Evolutionary conservation across 139 green algal genomes (phyloP), one percentile per base, ranked within the genome.

Genomic region (Micractinium sp.): DNA sequence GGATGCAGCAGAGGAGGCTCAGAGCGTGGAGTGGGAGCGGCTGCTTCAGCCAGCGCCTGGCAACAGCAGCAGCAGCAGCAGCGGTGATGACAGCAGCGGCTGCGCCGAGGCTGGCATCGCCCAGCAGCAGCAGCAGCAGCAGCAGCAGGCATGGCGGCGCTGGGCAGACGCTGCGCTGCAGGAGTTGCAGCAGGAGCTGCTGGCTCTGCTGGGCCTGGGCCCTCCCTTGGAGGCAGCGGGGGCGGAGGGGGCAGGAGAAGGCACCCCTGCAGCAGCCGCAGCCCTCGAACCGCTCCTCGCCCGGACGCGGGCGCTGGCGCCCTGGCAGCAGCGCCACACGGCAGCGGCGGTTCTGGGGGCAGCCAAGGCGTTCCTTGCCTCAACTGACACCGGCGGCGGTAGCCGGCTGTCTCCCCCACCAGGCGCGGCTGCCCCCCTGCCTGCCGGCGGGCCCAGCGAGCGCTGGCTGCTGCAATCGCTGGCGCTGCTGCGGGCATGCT

Each of bases 271-370:
- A 19, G 29, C 78, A 74, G 31, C 31, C 23, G 25, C 56, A 19
- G 47, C 18, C 2, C 27, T 86, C 0, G 81, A n/a, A 5, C 56
- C 18, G 13, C 66, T 87, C 66, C 29, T 87, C 38, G 22, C 38
- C 25, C 29, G 23, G n/a, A 66, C 79, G 66, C 67, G 39, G 27
- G 33, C 19, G 38, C 38, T 87, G 83, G 16, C 56, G 27, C 67
- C 67, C 38, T 87, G 83, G 83, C 83, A 81, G 67, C 83, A 87
- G 67, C 83, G 83, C 33, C 83, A 81, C 39, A 66, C 41, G 23
- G 83, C 83, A 22, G 27, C 39, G 3, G 27, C 67, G 22, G 66
- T 87, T 67, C 66, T 87, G 38, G 83, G 66, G 2, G 83, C 71
- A 22, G 83, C 83, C 36, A 87, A 87, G 41, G 36, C 83, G 14